phyloP scores from a whole-genome alignment of 2,329 filamentous ascomycete species.

The Exophiala phaeomuriformis region DNA sequence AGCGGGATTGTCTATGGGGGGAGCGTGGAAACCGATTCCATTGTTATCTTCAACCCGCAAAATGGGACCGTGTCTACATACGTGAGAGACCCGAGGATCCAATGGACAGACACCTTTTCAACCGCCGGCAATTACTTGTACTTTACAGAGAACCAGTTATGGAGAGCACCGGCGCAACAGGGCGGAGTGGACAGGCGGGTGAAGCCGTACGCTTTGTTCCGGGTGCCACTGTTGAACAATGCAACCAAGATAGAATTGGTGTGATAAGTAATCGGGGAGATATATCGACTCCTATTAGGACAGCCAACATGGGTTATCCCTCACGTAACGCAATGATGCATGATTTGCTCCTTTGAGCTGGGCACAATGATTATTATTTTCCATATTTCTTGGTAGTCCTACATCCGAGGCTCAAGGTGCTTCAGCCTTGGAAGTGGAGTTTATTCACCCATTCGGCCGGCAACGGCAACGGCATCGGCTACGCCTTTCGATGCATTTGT shows the following conservation, averaged over 20 bases:
- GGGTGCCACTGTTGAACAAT: conserved; percentile 37
- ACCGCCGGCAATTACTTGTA: conserved; percentile 44
- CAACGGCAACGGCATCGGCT: too few relatives aligned
- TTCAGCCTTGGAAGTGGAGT: too few relatives aligned
- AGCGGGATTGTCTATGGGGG: conserved; percentile 46
- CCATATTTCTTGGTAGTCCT: too few relatives aligned
- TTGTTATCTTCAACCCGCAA: conserved; percentile 41
- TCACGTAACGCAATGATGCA: too few relatives aligned
- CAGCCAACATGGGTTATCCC: too few relatives aligned
- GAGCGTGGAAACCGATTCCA: conserved; percentile 45
- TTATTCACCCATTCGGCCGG: too few relatives aligned
- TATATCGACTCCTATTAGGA: too few relatives aligned
- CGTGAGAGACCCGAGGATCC: conserved; percentile 42
- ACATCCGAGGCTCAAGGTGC: too few relatives aligned
- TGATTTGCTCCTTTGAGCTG: too few relatives aligned
- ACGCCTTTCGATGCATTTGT: too few relatives aligned
- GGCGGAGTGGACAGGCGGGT: conserved; percentile 39
- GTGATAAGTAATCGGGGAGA: not conserved
- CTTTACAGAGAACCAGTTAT: conserved; percentile 48
- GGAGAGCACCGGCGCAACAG: conserved; percentile 32
- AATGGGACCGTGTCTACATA: conserved; percentile 41
- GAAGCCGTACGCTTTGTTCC: conserved; percentile 40
- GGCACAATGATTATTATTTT: too few relatives aligned
- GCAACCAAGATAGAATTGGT: conserved; percentile 35
- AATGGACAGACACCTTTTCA: conserved; percentile 46